Evolutionary conservation across 176 grass and related monocot genomes (phyloP).

Genomic region (Leersia perrieri): DNA sequence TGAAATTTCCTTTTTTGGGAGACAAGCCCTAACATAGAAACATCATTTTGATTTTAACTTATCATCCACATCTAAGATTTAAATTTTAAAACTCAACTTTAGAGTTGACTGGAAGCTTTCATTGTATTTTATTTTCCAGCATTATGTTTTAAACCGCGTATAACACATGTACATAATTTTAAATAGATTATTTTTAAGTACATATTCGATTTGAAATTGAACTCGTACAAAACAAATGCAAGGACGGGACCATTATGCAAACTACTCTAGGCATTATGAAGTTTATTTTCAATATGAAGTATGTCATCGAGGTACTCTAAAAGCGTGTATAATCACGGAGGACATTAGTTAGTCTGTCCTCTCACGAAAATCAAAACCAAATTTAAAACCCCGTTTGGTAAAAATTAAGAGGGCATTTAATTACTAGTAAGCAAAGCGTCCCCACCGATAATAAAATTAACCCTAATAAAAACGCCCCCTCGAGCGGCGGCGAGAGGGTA

Average conservation of each 20-base stretch:
- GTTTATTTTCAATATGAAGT: background rate
- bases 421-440: background rate
- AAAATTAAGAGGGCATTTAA: background rate
- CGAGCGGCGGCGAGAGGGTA: slow-evolving; percentile 21
- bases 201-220: too few species aligned
- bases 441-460: slow-evolving; percentile 16
- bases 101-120: too few species aligned
- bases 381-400: background rate
- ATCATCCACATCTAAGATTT: too few species aligned
- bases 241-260: background rate
- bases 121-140: too few species aligned
- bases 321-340: background rate
- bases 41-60: too few species aligned
- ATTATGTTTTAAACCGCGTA: too few species aligned
- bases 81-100: too few species aligned
- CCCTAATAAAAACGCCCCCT: background rate
- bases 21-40: too few species aligned
- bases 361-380: background rate
- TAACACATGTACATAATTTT: too few species aligned
- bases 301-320: background rate
- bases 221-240: background rate
- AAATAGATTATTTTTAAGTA: too few species aligned
- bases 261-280: too few species aligned
- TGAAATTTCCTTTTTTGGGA: too few species aligned
- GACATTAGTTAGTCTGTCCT: slow-evolving; percentile 24